Percentiles rank a stretch among this genome's conserved stretches.
Evolutionary conservation across 2,329 filamentous ascomycete genomes (phyloP).

Genomic region (Fusarium annulatum): DNA sequence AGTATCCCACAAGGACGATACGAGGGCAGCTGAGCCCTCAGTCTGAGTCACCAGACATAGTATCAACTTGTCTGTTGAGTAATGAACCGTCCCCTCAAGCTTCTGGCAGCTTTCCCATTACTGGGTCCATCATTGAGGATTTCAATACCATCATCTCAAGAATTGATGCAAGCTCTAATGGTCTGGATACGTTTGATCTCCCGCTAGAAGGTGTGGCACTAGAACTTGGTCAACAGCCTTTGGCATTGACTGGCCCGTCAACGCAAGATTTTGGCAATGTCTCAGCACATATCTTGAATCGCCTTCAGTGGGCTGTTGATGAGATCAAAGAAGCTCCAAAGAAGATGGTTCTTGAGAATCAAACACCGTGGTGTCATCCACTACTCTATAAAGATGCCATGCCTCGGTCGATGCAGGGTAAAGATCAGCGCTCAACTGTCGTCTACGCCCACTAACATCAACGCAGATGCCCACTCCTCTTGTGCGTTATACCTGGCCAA

Average conservation of each 20-base stretch:
- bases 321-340: constrained; percentile 61
- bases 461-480: constrained; percentile 61
- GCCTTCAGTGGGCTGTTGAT: constrained; percentile 59
- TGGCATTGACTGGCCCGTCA: constrained; percentile 39
- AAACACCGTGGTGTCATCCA: constrained; percentile 65
- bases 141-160: constrained; percentile 30
- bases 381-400: constrained; percentile 62
- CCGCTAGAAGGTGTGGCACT: constrained; percentile 28
- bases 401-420: constrained; percentile 63
- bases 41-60: not conserved
- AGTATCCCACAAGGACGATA: constrained; percentile 52
- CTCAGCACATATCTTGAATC: constrained; percentile 46
- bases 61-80: constrained; percentile 20
- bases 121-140: constrained; percentile 8
- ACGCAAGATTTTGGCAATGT: constrained; percentile 37
- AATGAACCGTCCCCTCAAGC: constrained; percentile 7
- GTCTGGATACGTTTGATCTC: constrained; percentile 21
- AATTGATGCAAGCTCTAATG: constrained; percentile 26
- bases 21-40: not conserved
- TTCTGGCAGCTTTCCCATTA: not conserved
- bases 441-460: not conserved
- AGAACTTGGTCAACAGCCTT: constrained; percentile 39
- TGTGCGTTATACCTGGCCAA: constrained; percentile 65
- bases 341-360: constrained; percentile 60
- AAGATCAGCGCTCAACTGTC: not conserved